Base-by-base conservation (phyloP, 2,329 filamentous ascomycete species). In the Venturiaceae sp. region DNA sequence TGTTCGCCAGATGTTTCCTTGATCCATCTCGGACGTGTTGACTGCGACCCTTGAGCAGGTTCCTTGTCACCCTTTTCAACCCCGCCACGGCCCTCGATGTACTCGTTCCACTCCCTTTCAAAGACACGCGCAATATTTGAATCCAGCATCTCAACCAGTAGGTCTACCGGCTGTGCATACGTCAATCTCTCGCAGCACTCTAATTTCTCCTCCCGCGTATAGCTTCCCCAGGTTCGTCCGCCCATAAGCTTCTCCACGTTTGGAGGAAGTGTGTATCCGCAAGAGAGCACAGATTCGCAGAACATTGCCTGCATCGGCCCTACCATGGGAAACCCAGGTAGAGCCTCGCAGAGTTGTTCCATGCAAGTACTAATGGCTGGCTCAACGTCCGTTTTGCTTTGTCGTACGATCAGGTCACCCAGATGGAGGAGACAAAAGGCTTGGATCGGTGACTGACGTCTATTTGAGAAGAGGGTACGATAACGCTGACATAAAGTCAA, bases 221-320 rank as follows among this genome's bases (percentile, higher is more conserved):
- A 34, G 57, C 58, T 50, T 57, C 58, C 44, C 57, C 54, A 58
- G 55, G 53, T 57, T 32, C 57, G 59, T 34, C 58, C 55, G 54
- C 60, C 57, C 60, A 66, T 64, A 5, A 64, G 46, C 21, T 64
- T 57, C 9, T 61, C 41, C 11, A 64, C 52, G 37, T 66, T 57
- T 3, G 57, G 46, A n/a, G 64, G 62, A 32, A 64, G 36, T 8
- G n/a, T 14, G 16, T 61, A n/a, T 8, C 60, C 57, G 37, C 61
- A 60, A 16, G 63, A 63, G 5, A 46, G 30, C 19, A 64, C 62
- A 4, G 58, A 60, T 41, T 63, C 62, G 58, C 62, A 60, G 46
- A 67, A 67, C 53, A 68, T 63, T 53, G 60, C 61, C 50, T 66
- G 64, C 28, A 68, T 58, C 11, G 66, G 64, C 16, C 66, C 66